Evolutionary conservation across 2,329 filamentous ascomycete genomes (phyloP).

Genomic region (Colletotrichum echinochloae): DNA sequence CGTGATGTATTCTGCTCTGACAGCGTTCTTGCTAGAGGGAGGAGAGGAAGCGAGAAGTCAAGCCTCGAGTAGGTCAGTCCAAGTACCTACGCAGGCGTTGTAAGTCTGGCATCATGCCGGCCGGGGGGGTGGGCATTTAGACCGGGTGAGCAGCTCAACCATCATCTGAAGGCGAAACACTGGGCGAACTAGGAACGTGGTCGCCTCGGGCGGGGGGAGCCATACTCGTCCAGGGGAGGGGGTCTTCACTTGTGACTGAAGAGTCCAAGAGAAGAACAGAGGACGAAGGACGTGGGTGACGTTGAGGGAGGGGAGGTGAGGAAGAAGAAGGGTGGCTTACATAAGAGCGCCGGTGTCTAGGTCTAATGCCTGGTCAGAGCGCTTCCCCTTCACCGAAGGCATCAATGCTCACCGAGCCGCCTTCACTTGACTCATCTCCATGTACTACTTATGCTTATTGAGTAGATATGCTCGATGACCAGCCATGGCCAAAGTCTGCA

Average conservation of each 20-base stretch:
- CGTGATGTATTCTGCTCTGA: background rate
- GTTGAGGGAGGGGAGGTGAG: background rate
- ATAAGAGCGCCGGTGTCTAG: background rate
- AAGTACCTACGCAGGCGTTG: background rate
- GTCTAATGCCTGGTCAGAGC: background rate
- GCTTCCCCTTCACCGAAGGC: slow-evolving; percentile 3
- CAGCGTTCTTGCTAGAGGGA: background rate
- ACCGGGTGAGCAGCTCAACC: background rate
- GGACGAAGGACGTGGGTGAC: slow-evolving; percentile 1
- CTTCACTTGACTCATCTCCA: background rate
- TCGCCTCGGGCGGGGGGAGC: background rate
- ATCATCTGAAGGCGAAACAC: too few species aligned
- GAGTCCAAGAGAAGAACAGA: background rate
- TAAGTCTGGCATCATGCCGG: background rate
- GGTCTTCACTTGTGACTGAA: background rate
- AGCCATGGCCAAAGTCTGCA: too few species aligned
- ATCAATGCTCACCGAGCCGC: slow-evolving; percentile 12
- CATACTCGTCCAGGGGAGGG: background rate
- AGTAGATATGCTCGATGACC: too few species aligned
- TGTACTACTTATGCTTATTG: too few species aligned
- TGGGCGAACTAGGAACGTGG: too few species aligned
- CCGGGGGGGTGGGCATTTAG: background rate
- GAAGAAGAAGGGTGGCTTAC: background rate
- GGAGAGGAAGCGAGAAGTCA: background rate
- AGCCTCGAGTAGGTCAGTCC: background rate